phyloP scores from a whole-genome alignment of 2,329 filamentous ascomycete species.

The Penicillium fuscoglaucum region DNA sequence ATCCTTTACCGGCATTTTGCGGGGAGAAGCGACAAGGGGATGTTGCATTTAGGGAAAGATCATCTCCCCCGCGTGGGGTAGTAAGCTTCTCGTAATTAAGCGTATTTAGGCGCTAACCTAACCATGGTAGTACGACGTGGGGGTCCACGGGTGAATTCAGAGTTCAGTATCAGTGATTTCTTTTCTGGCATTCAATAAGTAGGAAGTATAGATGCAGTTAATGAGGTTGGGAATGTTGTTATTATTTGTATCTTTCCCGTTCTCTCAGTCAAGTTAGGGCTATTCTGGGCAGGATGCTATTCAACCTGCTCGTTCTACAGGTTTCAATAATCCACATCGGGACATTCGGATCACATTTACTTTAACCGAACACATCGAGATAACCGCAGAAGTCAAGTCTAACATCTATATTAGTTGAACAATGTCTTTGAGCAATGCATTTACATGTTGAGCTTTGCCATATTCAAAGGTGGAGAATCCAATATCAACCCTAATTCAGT shows the following conservation, averaged over 20 bases:
- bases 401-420: neutral
- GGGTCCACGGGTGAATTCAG: neutral
- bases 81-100: neutral
- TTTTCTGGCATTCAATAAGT: neutral
- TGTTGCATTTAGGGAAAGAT: neutral
- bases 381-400: neutral
- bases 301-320: no score
- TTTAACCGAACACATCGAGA: no score
- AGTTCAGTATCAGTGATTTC: neutral
- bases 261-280: neutral
- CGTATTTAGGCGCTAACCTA: neutral
- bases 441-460: no score
- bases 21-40: neutral
- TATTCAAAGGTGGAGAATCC: no score
- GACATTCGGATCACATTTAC: no score
- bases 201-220: neutral
- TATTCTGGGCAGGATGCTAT: no score
- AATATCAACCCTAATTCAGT: neutral
- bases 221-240: neutral
- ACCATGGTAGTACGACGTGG: neutral
- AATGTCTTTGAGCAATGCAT: neutral
- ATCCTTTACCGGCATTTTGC: neutral
- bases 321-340: no score
- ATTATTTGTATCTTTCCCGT: no score
- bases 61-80: slow-evolving; percentile 5